Evolutionary conservation across 305 asterid genomes (phyloP).

Genomic region (Fraxinus latifolia): DNA sequence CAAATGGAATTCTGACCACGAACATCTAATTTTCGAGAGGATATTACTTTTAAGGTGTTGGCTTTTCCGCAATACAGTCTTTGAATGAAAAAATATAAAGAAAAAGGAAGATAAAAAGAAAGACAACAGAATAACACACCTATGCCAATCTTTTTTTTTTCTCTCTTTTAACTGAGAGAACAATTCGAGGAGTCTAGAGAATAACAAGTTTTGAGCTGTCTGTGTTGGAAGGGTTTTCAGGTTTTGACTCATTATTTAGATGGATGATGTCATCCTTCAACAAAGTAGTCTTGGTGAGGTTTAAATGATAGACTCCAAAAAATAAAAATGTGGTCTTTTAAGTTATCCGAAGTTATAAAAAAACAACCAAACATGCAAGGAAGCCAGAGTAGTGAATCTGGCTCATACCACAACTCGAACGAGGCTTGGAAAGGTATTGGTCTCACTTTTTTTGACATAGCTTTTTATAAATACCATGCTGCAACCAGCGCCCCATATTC

Average conservation of each 20-base stretch:
- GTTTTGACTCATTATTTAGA: background rate
- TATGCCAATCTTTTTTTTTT: background rate
- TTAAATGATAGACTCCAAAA: background rate
- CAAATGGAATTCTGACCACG: background rate
- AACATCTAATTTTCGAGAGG: background rate
- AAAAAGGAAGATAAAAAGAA: background rate
- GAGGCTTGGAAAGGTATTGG: background rate
- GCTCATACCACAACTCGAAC: background rate
- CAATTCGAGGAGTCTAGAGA: background rate
- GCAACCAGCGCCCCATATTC: background rate
- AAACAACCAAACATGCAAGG: background rate
- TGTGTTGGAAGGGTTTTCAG: background rate
- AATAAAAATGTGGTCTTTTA: background rate
- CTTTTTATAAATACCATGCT: slow-evolving; percentile 12
- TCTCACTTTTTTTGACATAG: slow-evolving; percentile 1
- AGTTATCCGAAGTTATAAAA: background rate
- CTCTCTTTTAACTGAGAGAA: background rate
- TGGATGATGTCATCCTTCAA: background rate
- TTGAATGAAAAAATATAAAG: background rate
- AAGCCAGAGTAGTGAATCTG: background rate
- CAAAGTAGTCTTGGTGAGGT: background rate
- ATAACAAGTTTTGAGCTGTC: background rate
- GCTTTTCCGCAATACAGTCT: background rate
- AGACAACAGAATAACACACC: background rate
- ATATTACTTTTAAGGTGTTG: background rate